Base-by-base conservation (phyloP, 2,329 filamentous ascomycete genomes). In the Tolypocladium sp. region DNA sequence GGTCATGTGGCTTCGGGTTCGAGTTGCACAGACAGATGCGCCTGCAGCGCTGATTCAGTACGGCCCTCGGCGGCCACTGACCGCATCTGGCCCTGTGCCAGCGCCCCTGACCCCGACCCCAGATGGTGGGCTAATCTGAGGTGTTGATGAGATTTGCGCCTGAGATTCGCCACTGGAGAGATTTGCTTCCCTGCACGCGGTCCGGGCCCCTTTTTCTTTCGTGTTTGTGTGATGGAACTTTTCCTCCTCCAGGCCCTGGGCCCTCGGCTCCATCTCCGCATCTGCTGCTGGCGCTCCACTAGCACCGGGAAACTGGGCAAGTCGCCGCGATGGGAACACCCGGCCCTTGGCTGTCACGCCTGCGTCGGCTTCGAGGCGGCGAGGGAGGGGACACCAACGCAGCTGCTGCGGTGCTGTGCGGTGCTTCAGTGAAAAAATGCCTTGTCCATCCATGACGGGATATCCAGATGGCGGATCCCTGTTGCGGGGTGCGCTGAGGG, bases 381-480 rank as follows among this genome's bases (percentile, higher is more conserved):
- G 15, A 52, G 27, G 27, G 25, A 51, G n/a, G 27, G 17, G 17
- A 35, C 49, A 35, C 49, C 13, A 27, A n/a, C 27, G 49, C 46
- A 40, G 38, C 38, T 33, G 30, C 38, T 51, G 46, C 46, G 4
- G 15, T 20, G 46, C 27, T 12, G 35, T 37, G 35, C 10, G 3
- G 35, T 37, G n/a, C 42, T 25, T 51, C 25, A 20, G 27, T 33
- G 46, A 44, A 46, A 46, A 49, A 27, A 49, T 49, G 17, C 52
- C 58, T 15, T 60, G 35, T 54, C 53, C 42, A 33, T 44, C 6
- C 33, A 51, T 52, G 27, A 52, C 49, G 49, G 49, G 17, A 33
- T 38, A 61, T 58, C 61, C 59, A 60, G 63, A 66, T 67, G 65
- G 61, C 57, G 61, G 65, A 60, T 64, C 64, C 66, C 60, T 63